A percentile compares a stretch with the other conserved stretches of the same genome.
Evolutionary conservation across 306 rosid species (phyloP).

Genomic region (Glycine latifolia): DNA sequence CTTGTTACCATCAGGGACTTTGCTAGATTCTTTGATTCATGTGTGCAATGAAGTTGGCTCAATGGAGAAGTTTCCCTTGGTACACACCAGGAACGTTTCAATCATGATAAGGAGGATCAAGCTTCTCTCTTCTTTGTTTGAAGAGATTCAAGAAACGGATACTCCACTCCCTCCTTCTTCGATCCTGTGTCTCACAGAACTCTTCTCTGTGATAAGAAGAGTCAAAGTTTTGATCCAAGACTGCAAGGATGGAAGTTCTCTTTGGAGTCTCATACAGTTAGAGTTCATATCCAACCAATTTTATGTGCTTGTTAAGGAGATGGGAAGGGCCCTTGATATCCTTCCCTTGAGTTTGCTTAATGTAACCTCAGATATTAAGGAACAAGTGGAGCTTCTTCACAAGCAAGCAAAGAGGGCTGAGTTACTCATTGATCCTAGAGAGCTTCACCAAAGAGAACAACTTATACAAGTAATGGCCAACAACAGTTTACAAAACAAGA

Average conservation of each 20-base stretch:
- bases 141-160: constrained; percentile 76
- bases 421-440: constrained; percentile 62
- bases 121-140: constrained; percentile 86
- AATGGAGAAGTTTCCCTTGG: constrained; percentile 65
- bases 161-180: constrained; percentile 82
- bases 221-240: constrained; percentile 71
- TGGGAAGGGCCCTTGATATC: constrained; percentile 88
- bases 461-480: constrained; percentile 73
- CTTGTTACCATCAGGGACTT: constrained; percentile 72
- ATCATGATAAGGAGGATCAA: constrained; percentile 84
- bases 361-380: constrained; percentile 67
- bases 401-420: constrained; percentile 76
- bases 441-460: constrained; percentile 66
- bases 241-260: constrained; percentile 74
- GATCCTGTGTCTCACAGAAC: constrained; percentile 84
- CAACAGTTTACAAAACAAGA: constrained; percentile 56
- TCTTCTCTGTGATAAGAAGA: constrained; percentile 79
- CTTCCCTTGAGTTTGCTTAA: constrained; percentile 80
- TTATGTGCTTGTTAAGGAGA: constrained; percentile 74
- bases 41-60: constrained; percentile 69
- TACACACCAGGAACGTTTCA: constrained; percentile 67
- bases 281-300: constrained; percentile 72
- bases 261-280: constrained; percentile 77
- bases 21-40: constrained; percentile 76
- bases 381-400: constrained; percentile 88